Percentiles rank a stretch among this genome's conserved stretches.
phyloP scores from a whole-genome alignment of 257 asterid species.

The Gentiana macrophylla region DNA sequence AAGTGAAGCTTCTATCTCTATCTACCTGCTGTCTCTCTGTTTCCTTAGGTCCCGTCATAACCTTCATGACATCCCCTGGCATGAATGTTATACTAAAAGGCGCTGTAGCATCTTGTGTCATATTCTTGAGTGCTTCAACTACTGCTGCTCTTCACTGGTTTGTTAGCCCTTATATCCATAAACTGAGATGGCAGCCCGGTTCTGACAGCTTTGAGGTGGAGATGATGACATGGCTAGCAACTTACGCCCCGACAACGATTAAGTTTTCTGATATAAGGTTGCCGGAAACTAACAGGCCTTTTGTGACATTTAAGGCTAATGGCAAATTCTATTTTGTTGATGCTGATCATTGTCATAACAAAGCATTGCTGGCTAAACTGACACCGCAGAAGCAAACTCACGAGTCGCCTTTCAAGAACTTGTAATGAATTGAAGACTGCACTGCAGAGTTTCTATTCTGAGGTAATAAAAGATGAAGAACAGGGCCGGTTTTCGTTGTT shows the following conservation, averaged over 20 bases:
- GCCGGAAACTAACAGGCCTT: too few species aligned
- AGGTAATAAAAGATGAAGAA: too few species aligned
- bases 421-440: too few species aligned
- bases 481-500: too few species aligned
- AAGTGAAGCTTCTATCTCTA: slow-evolving; percentile 89
- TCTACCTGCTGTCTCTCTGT: slow-evolving; percentile 94
- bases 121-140: slow-evolving; percentile 79
- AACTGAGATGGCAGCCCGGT: slow-evolving; percentile 89
- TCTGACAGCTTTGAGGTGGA: slow-evolving; percentile 90
- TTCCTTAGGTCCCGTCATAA: slow-evolving; percentile 84
- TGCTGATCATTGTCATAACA: too few species aligned
- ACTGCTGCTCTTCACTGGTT: slow-evolving; percentile 95
- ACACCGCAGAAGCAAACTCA: too few species aligned
- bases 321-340: too few species aligned
- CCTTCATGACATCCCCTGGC: slow-evolving; percentile 85
- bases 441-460: too few species aligned
- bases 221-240: slow-evolving; percentile 91
- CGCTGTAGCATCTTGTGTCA: slow-evolving; percentile 78
- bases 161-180: slow-evolving; percentile 88
- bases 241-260: slow-evolving; percentile 46
- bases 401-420: too few species aligned
- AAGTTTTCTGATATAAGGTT: slow-evolving; percentile 76
- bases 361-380: too few species aligned
- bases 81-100: slow-evolving; percentile 77
- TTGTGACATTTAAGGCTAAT: too few species aligned